phyloP scores from a whole-genome alignment of 2,329 filamentous ascomycete species.

The Fusarium dimerum region DNA sequence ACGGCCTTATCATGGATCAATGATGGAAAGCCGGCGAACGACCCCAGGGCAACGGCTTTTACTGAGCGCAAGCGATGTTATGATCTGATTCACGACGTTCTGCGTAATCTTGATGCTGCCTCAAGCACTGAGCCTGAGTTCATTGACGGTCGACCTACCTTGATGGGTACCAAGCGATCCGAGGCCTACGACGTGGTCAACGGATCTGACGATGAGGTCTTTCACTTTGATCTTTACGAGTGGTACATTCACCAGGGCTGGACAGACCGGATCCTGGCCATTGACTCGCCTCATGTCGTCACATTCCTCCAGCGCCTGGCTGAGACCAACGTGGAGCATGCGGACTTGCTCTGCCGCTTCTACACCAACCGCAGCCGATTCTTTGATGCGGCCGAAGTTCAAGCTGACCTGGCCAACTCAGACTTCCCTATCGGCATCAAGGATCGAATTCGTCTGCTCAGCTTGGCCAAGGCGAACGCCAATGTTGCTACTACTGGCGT shows the following conservation, averaged over 20 bases:
- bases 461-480: constrained; percentile 87
- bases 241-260: constrained; percentile 90
- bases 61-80: constrained; percentile 78
- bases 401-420: constrained; percentile 81
- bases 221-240: constrained; percentile 94
- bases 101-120: constrained; percentile 73
- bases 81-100: constrained; percentile 79
- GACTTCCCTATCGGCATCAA: constrained; percentile 78
- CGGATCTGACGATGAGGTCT: constrained; percentile 85
- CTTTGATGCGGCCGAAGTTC: constrained; percentile 84
- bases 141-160: constrained; percentile 75
- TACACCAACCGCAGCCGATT: constrained; percentile 83
- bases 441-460: constrained; percentile 85
- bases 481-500: constrained; percentile 79
- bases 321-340: constrained; percentile 70
- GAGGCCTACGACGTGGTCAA: constrained; percentile 94
- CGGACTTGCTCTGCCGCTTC: constrained; percentile 90
- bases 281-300: constrained; percentile 82
- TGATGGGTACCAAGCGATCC: constrained; percentile 74
- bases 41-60: constrained; percentile 69
- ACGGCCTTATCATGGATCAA: constrained; percentile 83
- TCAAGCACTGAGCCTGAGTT: constrained; percentile 69
- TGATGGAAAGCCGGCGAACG: constrained; percentile 72
- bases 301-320: constrained; percentile 82
- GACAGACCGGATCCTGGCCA: constrained; percentile 81